Base-by-base conservation (phyloP, 768 basidiomycete species). In the Ramaria rubella region DNA sequence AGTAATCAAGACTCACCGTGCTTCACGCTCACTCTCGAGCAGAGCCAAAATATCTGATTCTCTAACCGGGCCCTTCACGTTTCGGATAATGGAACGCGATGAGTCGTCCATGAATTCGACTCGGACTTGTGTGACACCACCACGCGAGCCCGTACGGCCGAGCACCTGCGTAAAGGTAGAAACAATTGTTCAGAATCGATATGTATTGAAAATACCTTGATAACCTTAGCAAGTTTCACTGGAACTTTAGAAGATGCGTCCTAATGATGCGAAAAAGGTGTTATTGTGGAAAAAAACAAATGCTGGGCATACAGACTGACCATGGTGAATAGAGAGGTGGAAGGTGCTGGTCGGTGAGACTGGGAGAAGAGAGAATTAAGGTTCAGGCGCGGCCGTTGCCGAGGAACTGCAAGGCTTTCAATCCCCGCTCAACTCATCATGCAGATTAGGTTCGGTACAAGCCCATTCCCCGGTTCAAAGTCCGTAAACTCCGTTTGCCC, bases 51-150 rank as follows among this genome's bases (percentile, higher is more conserved):
- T 96, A 72, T 99, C 96, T 73, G 94, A 83, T 75, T 93, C 88
- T 61, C 91, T 79, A 59, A 98, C 94, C 59, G 96, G 95, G 1
- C 96, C 96, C 75, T 98, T 98, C 64, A 98, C 95, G 77, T 99
- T 99, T 52, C 95, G 90, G 74, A 97, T 95, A 74, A 99, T 96
- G 63, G 90, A 87, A 66, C 95, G 89, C 62, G 85, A 83, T 55
- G 90, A 83, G 72, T 98, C 94, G 72, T 98, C 95, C 88, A 98
- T 86, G 79, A 99, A 96, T 71, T 98, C 96, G 64, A 99, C 96
- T 63, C 95, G 92, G 75, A 97, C 94, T 79, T 97, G 94, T 60
- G 94, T 97, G 67, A 98, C 94, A 77, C 95, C 95, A 76, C 95
- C 95, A 71, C 95, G 91, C 66, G 94, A 97, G 60, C 95, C 95